Evolutionary conservation across 306 rosid species (phyloP), one percentile per base, ranked within the genome.

Genomic region (Spatholobus suberectus): DNA sequence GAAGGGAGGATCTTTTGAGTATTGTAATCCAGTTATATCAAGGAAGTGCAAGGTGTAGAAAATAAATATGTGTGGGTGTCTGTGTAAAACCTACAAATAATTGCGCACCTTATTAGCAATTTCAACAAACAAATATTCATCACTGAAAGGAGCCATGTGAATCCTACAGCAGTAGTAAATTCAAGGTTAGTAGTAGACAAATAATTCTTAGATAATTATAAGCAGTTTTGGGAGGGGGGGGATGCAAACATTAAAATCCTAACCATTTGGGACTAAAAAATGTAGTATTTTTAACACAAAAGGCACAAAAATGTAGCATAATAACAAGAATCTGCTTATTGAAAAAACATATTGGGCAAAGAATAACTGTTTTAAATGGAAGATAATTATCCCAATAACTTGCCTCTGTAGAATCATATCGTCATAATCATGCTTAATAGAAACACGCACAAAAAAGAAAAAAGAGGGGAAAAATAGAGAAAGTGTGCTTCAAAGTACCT

Each of bases 71-170:
- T 27, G 4, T 46, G 74, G 6, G 63, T 5, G 26, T 37, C 40
- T 65, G 18, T 12, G 9, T 15, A n/a, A n/a, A 14, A 26, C 20
- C 49, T 24, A 74, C 69, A 74, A 1, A 81, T 9, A 47, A 41
- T 65, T 49, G 74, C 88, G 5, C 85, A 94, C 98, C 98, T 94
- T 94, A 75, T 94, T 94, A 68, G 98, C 98, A 41, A 94, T 85
- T 87, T 94, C 97, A 82, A 91, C 89, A 77, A 91, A 94, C 81
- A 94, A 86, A 83, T 91, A 91, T 79, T 94, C 98, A 84, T 94
- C 98, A 69, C 93, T 91, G 92, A 94, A 94, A 82, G 98, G 98
- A 76, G 98, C 98, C 98, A 93, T 91, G 85, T 93, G 96, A 83
- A 93, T 93, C 93, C 98, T 93, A 75, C 88, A 89, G 9, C 71